Evolutionary conservation across 345 rosid genomes (phyloP).

Genomic region (Excoecaria cochinchinensis): DNA sequence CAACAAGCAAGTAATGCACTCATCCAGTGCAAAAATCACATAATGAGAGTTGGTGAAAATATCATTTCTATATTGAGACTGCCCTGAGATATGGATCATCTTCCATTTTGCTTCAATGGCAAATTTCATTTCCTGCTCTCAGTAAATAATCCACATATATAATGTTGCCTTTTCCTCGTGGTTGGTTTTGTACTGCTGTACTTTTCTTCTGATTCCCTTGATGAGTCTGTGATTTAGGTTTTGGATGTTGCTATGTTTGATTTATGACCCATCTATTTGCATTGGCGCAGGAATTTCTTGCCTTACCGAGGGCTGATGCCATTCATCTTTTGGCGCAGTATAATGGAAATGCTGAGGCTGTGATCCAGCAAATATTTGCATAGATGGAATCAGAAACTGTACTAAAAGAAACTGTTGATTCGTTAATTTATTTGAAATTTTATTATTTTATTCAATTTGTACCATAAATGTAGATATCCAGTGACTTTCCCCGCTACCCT

Average conservation of each 20-base stretch:
- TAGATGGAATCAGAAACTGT: slow-evolving; percentile 24
- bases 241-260: neutral
- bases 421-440: slow-evolving; percentile 18
- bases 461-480: neutral
- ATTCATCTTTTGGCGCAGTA: slow-evolving; percentile 87
- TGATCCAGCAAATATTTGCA: slow-evolving; percentile 77
- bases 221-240: neutral
- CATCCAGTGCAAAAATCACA: neutral
- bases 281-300: slow-evolving; percentile 83
- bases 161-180: too few relatives aligned
- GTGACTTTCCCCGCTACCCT: neutral
- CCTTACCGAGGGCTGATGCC: slow-evolving; percentile 94
- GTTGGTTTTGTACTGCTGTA: too few relatives aligned
- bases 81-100: neutral
- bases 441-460: slow-evolving; percentile 27
- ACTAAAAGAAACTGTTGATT: slow-evolving; percentile 4
- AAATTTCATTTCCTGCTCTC: too few relatives aligned
- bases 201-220: too few relatives aligned
- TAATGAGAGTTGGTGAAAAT: neutral
- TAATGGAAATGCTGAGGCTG: slow-evolving; percentile 81
- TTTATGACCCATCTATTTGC: neutral
- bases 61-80: neutral
- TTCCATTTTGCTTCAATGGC: neutral
- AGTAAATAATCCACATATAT: too few relatives aligned
- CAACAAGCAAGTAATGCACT: neutral